These are phyloP conservation scores for Fusarium tanahbumbuense DNA, from an alignment of 2,329 filamentous ascomycete species.

Conservation along the genomic window DNA sequence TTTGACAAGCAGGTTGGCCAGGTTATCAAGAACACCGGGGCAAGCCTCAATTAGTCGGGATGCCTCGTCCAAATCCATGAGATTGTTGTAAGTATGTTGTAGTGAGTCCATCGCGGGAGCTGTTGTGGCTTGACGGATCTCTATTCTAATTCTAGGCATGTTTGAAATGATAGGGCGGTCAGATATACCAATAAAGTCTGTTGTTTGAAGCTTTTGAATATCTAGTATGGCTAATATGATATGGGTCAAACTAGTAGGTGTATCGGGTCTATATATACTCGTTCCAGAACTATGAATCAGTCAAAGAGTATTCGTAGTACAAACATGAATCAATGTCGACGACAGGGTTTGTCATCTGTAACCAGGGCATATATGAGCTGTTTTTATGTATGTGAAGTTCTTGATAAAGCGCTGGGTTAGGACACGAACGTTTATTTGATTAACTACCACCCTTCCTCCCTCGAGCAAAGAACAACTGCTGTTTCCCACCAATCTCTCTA, in stretches of 20 bases:
- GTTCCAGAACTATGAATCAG: not conserved
- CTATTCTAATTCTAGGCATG: not conserved
- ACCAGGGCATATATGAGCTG: too few species aligned
- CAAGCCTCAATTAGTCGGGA: not conserved
- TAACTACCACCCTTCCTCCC: conserved; percentile 22
- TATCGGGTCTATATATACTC: not conserved
- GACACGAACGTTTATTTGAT: not conserved
- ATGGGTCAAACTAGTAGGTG: not conserved
- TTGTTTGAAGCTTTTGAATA: not conserved
- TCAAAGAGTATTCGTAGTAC: not conserved
- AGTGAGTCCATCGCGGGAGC: not conserved
- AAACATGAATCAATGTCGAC: not conserved
- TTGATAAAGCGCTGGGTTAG: too few species aligned
- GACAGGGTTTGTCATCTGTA: not conserved
- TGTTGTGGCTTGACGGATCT: not conserved
- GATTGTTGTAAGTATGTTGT: not conserved
- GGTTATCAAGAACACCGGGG: not conserved
- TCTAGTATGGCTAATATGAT: not conserved
- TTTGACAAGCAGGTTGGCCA: not conserved
- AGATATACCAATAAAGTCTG: not conserved
- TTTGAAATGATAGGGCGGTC: not conserved
- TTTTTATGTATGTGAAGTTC: not conserved
- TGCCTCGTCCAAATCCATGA: not conserved
- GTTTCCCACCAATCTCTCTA: conserved; percentile 38
- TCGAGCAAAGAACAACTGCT: conserved; percentile 46